phyloP scores from a whole-genome alignment of 805 yeast genomes.

The Saccharomycopsis vini region DNA sequence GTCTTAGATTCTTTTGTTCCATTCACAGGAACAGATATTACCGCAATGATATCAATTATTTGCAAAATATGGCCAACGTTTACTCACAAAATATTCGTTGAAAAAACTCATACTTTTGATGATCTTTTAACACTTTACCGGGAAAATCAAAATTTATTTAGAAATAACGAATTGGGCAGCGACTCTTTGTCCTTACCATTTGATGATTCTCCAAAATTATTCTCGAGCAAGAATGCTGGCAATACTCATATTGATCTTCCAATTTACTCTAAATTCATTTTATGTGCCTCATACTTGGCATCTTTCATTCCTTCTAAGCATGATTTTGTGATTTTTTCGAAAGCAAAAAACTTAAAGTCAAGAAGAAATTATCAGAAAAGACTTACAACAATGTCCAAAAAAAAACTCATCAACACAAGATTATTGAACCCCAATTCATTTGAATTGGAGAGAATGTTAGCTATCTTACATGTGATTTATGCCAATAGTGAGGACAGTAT shows the following conservation, averaged over 20 bases:
- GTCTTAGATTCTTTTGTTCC: constrained; percentile 34
- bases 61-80: constrained; percentile 15
- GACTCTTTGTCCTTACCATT: constrained; percentile 3
- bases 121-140: constrained; percentile 10
- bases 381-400: background rate
- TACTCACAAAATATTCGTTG: constrained; percentile 1
- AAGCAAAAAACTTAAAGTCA: constrained; percentile 20
- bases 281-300: constrained; percentile 38
- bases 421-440: constrained; percentile 33
- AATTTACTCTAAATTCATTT: constrained; percentile 32
- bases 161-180: constrained; percentile 2
- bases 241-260: constrained; percentile 27
- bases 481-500: constrained; percentile 24
- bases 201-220: background rate
- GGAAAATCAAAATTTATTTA: constrained; percentile 10
- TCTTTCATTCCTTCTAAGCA: constrained; percentile 32
- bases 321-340: constrained; percentile 34
- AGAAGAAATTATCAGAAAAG: constrained; percentile 1
- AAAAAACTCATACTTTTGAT: background rate
- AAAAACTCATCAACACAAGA: constrained; percentile 27
- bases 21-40: constrained; percentile 34
- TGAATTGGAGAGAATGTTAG: constrained; percentile 36
- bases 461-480: constrained; percentile 36
- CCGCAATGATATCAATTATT: constrained; percentile 19
- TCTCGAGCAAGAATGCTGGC: background rate